phyloP scores from a whole-genome alignment of 2,329 filamentous ascomycete genomes.

The Arthrobotrys sphaeroides region DNA sequence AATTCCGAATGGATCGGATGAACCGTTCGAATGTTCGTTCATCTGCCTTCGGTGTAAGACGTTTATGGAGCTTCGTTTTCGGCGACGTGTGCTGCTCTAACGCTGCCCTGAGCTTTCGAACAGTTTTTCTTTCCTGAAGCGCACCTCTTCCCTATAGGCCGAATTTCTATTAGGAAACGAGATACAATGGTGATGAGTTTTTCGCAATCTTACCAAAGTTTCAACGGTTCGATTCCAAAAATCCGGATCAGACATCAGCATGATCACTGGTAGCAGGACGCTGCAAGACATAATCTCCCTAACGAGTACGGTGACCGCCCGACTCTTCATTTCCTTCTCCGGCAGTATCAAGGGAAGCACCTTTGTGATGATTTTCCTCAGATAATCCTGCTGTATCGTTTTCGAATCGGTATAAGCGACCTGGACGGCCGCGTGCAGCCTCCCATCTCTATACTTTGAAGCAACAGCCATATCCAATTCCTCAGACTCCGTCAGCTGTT shows the following conservation, averaged over 20 bases:
- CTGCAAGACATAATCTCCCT: constrained; percentile 92
- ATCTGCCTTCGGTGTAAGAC: constrained; percentile 80
- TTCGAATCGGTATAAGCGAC: constrained; percentile 85
- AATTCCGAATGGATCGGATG: constrained; percentile 85
- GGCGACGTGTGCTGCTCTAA: constrained; percentile 92
- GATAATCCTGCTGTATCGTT: constrained; percentile 84
- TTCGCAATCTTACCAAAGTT: constrained; percentile 69
- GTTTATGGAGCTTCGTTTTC: constrained; percentile 70
- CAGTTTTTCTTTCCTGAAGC: constrained; percentile 93
- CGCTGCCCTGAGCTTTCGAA: constrained; percentile 87
- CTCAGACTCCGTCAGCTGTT: constrained; percentile 92
- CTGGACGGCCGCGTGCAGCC: constrained; percentile 84
- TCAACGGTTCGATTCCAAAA: constrained; percentile 98
- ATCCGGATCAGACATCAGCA: constrained; percentile 86
- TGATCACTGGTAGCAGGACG: constrained; percentile 83
- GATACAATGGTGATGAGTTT: background rate
- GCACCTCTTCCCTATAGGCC: constrained; percentile 74
- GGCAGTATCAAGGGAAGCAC: constrained; percentile 81
- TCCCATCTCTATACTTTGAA: constrained; percentile 88
- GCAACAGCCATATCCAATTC: constrained; percentile 95
- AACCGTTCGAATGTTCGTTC: constrained; percentile 95
- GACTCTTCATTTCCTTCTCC: constrained; percentile 76
- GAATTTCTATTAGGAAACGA: background rate
- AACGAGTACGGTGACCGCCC: constrained; percentile 80
- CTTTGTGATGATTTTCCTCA: constrained; percentile 77